Conservation (phyloP, 2,329 filamentous ascomycete species). For the Beauveria medogensis region DNA sequence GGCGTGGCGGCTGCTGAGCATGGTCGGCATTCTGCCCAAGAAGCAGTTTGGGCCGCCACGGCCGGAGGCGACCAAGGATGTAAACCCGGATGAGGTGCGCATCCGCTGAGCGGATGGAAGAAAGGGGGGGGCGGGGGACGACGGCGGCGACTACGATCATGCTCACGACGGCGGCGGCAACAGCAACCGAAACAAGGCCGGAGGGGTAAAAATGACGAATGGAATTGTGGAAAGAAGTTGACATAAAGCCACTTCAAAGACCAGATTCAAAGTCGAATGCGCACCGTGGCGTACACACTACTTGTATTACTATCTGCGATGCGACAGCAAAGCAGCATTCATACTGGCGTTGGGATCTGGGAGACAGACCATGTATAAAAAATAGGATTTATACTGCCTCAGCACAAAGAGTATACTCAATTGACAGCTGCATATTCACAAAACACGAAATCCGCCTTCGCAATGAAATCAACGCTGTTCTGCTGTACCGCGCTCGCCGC, state of each 20-base stretch:
- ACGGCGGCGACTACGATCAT: no score
- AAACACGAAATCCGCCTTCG: background rate
- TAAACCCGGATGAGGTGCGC: conserved; percentile 21
- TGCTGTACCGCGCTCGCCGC: background rate
- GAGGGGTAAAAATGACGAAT: no score
- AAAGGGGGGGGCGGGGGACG: background rate
- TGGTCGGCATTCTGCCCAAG: conserved; percentile 51
- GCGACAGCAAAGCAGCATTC: background rate
- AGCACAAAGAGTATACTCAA: background rate
- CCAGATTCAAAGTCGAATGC: background rate
- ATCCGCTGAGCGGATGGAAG: conserved; percentile 19
- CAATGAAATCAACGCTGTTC: background rate
- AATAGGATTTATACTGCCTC: background rate
- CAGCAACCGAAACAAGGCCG: background rate
- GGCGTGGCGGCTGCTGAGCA: conserved; percentile 74
- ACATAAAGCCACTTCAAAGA: no score
- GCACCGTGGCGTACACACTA: background rate
- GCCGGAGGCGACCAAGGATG: background rate
- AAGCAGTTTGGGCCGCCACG: conserved; percentile 27
- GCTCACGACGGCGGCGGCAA: background rate
- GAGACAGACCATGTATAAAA: conserved; percentile 1
- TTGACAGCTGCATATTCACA: background rate
- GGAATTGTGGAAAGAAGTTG: no score
- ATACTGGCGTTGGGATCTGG: background rate
- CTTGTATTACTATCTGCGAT: conserved; percentile 5